Evolutionary conservation across 257 asterid genomes (phyloP), one percentile per base, ranked within the genome.

Genomic region (Linderniella brevidens): DNA sequence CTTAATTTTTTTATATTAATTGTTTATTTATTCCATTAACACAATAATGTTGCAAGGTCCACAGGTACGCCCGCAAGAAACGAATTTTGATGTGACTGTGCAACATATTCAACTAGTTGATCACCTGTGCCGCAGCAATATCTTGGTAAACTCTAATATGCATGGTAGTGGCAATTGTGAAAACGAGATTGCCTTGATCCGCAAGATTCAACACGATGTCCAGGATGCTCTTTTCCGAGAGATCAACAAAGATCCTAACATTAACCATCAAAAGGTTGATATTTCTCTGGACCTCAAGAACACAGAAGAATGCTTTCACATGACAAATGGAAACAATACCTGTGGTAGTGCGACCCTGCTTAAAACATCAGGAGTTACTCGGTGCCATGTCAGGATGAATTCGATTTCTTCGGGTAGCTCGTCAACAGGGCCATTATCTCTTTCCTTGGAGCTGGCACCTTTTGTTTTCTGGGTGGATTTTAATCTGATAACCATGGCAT

Each of bases 381-480:
- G 57, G 44, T 80, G 78, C 65, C 74, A 68, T 69, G 76, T 73
- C 67, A 63, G 62, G 52, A 43, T 75, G 47, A 69, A 54, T 48
- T 68, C 66, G 41, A 71, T 63, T 53, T 58, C 79, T 56, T 73
- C 85, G 57, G 82, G 65, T 46, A 61, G 68, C 65, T 66, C 68
- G 11, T 49, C 52, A 50, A 58, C 45, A 72, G 82, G 86, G 39
- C 79, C 77, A 50, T 62, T 71, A 44, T 81, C 77, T 56, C 70
- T 85, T 67, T 71, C 88, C 46, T 59, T 90, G 48, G 74, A 68
- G 70, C 62, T 85, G 53, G 92, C 96, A 37, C 81, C 74, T 55
- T 71, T 75, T 59, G 66, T 81, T 66, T 77, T 73, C 59, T 85
- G 94, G 94, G 71, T 74, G 50, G 67, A 81, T 70, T 62, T 81